These are phyloP conservation scores for Aspergillus flavus DNA, from an alignment of 2,329 filamentous ascomycete species.

Conservation along the genomic window DNA sequence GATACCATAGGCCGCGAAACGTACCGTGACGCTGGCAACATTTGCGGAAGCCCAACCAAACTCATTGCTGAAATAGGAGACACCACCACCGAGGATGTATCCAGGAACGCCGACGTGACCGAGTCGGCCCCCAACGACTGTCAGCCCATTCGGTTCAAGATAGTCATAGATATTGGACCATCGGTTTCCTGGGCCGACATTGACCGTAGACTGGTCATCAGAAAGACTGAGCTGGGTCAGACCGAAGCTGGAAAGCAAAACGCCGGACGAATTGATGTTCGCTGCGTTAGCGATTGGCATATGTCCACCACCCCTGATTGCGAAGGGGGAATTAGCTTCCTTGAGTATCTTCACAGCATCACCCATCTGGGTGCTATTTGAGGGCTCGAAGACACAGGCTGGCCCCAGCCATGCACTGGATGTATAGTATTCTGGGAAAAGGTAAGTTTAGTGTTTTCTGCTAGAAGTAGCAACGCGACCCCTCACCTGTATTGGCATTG, in stretches of 20 bases:
- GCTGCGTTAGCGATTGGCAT: constrained; percentile 4
- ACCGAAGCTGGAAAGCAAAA: constrained; percentile 1
- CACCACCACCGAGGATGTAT: neutral
- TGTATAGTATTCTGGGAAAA: neutral
- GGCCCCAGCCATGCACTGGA: constrained; percentile 1
- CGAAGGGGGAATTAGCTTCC: neutral
- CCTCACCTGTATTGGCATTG: neutral
- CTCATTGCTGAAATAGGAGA: constrained; percentile 1
- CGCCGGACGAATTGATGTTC: neutral
- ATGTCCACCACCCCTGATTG: constrained; percentile 1
- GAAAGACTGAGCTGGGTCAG: neutral
- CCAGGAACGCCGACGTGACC: constrained; percentile 4
- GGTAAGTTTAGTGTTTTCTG: neutral
- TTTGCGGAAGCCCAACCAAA: constrained; percentile 1
- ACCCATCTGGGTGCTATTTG: neutral
- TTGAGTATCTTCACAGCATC: neutral
- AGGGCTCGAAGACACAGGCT: neutral
- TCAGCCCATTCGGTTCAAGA: neutral
- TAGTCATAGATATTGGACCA: constrained; percentile 6
- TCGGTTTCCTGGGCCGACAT: constrained; percentile 2
- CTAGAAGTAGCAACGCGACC: no score
- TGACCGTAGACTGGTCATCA: neutral
- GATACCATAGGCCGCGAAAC: neutral
- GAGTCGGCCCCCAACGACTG: constrained; percentile 1
- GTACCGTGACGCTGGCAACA: neutral